These are phyloP conservation scores for Solanum chaucha DNA, from an alignment of 257 asterid species.

Conservation along the genomic window DNA sequence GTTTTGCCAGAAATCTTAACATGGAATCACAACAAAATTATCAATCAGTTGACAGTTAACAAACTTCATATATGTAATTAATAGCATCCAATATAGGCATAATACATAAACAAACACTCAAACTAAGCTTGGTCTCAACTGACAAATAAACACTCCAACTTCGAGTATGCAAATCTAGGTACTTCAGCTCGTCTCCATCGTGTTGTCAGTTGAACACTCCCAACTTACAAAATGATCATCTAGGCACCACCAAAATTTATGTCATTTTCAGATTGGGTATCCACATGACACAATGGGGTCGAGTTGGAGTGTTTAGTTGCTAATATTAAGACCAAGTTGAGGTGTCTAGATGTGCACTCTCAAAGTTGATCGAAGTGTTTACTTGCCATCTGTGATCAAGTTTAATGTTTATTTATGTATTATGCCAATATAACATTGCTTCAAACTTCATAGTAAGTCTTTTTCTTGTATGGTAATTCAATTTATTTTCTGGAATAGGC, in stretches of 20 bases:
- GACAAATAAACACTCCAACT: neutral
- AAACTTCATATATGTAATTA: neutral
- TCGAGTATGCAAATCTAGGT: neutral
- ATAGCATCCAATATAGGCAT: neutral
- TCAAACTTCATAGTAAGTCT: neutral
- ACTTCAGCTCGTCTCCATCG: neutral
- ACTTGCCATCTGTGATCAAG: neutral
- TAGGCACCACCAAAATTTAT: neutral
- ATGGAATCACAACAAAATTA: neutral
- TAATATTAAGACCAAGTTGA: neutral
- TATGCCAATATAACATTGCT: neutral
- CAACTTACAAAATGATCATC: neutral
- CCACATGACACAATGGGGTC: neutral
- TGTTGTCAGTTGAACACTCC: neutral
- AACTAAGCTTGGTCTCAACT: neutral
- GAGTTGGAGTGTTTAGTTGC: neutral
- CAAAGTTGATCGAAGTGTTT: neutral
- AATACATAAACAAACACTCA: neutral
- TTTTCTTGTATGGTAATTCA: neutral
- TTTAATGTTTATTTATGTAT: neutral
- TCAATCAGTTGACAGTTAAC: neutral
- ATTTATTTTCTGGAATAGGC: constrained; percentile 24
- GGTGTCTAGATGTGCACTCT: neutral
- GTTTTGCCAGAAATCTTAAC: neutral
- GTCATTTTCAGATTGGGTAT: neutral